Percentiles rank a stretch among this genome's conserved stretches.
phyloP scores from a whole-genome alignment of 176 grass and related monocot species.

The Oryza nivara region DNA sequence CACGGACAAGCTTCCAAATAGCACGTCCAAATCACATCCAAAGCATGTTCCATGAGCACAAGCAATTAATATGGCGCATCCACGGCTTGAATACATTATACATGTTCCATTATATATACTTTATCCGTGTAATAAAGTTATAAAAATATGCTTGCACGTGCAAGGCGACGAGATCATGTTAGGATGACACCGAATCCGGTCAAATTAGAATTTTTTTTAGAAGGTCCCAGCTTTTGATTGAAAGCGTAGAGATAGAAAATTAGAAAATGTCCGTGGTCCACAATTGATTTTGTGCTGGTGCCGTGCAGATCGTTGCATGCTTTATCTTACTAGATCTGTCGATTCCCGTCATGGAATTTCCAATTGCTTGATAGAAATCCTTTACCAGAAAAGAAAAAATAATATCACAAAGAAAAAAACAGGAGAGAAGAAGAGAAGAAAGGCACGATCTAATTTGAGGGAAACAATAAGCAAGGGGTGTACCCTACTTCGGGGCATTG shows the following conservation, averaged over 20 bases:
- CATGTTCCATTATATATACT: background rate
- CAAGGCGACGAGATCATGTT: background rate
- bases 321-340: background rate
- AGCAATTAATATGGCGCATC: background rate
- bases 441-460: too few species aligned
- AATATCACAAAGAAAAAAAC: background rate
- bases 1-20: background rate
- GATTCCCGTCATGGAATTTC: background rate
- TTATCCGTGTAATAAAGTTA: slow-evolving; percentile 4
- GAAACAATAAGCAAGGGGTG: too few species aligned
- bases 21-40: background rate
- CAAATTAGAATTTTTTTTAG: too few species aligned
- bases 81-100: background rate
- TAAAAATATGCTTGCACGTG: background rate
- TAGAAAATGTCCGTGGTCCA: too few species aligned
- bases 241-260: too few species aligned
- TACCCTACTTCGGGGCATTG: background rate
- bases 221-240: too few species aligned
- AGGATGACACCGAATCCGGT: background rate
- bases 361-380: slow-evolving; percentile 3
- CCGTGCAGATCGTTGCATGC: background rate
- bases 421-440: background rate
- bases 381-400: background rate
- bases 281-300: background rate
- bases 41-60: slow-evolving; percentile 1